These are phyloP conservation scores for Scedosporium minutisporum DNA, from an alignment of 2,329 filamentous ascomycete species.

Conservation along the genomic window DNA sequence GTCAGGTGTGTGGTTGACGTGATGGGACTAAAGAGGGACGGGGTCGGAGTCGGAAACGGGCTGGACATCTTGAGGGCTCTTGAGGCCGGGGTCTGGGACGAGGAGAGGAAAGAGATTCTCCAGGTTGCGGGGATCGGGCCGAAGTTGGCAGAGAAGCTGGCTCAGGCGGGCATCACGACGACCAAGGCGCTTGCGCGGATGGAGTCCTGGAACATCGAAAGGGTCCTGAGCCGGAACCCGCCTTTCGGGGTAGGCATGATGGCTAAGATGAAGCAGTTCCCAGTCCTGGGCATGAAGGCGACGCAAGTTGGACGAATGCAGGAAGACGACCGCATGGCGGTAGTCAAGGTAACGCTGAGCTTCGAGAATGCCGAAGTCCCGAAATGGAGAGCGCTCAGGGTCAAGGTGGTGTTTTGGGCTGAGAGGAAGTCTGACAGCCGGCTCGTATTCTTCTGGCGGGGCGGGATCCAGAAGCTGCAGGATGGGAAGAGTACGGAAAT, in stretches of 20 bases:
- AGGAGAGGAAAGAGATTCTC: slow-evolving; percentile 67
- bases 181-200: slow-evolving; percentile 60
- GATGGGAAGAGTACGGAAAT: not conserved
- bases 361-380: slow-evolving; percentile 58
- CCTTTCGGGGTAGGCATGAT: slow-evolving; percentile 69
- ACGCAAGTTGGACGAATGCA: slow-evolving; percentile 13
- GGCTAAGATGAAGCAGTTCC: slow-evolving; percentile 59
- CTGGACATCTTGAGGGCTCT: slow-evolving; percentile 73
- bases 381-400: slow-evolving; percentile 44
- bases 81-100: slow-evolving; percentile 70
- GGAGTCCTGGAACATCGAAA: slow-evolving; percentile 66
- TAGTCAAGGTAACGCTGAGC: slow-evolving; percentile 56
- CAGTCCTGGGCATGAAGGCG: slow-evolving; percentile 37
- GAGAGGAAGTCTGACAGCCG: not conserved
- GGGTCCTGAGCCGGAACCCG: slow-evolving; percentile 66
- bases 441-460: slow-evolving; percentile 4
- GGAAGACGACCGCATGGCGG: slow-evolving; percentile 27
- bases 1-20: slow-evolving; percentile 29
- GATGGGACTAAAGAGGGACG: slow-evolving; percentile 41
- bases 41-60: slow-evolving; percentile 55
- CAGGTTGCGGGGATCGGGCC: slow-evolving; percentile 74
- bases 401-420: slow-evolving; percentile 4
- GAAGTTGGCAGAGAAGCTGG: slow-evolving; percentile 65
- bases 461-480: not conserved
- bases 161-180: slow-evolving; percentile 57